phyloP scores from a whole-genome alignment of 495 filamentous ascomycete species.

The Trichoderma erinaceum region DNA sequence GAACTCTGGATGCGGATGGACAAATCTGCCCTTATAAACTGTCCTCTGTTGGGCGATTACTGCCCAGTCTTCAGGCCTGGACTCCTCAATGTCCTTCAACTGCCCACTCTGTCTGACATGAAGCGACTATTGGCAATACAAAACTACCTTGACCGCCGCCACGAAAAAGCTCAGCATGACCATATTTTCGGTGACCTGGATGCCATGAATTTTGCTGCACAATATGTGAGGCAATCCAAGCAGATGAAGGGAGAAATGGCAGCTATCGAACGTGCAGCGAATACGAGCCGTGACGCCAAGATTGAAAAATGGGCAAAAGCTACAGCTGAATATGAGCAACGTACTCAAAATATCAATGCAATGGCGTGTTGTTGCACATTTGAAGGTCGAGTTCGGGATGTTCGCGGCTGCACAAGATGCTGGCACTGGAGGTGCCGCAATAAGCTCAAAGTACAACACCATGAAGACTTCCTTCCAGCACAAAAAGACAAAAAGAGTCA shows the following conservation, averaged over 20 bases:
- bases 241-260: slow-evolving; percentile 26
- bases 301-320: slow-evolving; percentile 32
- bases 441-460: slow-evolving; percentile 32
- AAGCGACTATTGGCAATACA: slow-evolving; percentile 43
- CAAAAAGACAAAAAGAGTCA: slow-evolving; percentile 24
- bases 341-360: slow-evolving; percentile 32
- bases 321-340: slow-evolving; percentile 33
- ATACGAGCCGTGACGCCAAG: slow-evolving; percentile 27
- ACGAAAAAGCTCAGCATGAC: background rate
- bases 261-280: slow-evolving; percentile 30
- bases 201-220: slow-evolving; percentile 37
- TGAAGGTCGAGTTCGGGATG: slow-evolving; percentile 18
- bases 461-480: slow-evolving; percentile 44
- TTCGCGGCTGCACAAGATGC: slow-evolving; percentile 32
- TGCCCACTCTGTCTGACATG: slow-evolving; percentile 39
- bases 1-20: slow-evolving; percentile 43
- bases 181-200: slow-evolving; percentile 41
- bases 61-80: slow-evolving; percentile 37
- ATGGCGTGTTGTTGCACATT: slow-evolving; percentile 21
- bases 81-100: slow-evolving; percentile 46
- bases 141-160: slow-evolving; percentile 36
- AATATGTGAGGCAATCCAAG: slow-evolving; percentile 32
- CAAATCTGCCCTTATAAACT: slow-evolving; percentile 25
- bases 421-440: slow-evolving; percentile 23
- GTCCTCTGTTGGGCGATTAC: slow-evolving; percentile 31